Evolutionary conservation across 768 basidiomycete genomes (phyloP).

Genomic region (Trametes cubensis): DNA sequence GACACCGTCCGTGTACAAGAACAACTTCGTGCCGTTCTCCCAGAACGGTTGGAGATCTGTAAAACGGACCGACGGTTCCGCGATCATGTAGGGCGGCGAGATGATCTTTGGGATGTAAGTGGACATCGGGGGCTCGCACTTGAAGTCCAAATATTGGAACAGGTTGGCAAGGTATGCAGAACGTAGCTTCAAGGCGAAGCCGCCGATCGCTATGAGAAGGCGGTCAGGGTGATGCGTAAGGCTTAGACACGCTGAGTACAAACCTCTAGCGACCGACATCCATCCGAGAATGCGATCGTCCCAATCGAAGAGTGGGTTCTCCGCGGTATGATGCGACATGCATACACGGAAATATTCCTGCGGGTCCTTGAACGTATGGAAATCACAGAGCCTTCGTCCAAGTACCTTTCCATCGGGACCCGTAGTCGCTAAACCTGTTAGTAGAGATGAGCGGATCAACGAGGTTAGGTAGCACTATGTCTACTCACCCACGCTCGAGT

Average conservation of each 20-base stretch:
- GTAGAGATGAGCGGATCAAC: not conserved
- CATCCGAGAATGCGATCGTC: conserved; percentile 5
- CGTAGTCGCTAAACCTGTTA: not conserved
- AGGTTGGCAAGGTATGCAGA: conserved; percentile 5
- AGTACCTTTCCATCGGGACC: not conserved
- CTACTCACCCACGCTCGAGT: conserved; percentile 7
- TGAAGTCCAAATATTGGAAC: not conserved
- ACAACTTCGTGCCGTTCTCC: not conserved
- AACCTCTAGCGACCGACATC: conserved; percentile 7
- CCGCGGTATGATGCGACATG: not conserved
- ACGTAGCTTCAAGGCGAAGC: conserved; percentile 4
- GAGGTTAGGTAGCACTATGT: no score
- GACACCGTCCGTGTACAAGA: conserved; percentile 17
- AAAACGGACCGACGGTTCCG: conserved; percentile 8
- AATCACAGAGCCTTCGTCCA: not conserved
- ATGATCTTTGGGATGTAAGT: not conserved
- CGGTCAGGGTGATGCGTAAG: not conserved
- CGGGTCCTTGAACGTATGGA: not conserved
- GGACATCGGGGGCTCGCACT: not conserved
- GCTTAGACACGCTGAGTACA: not conserved
- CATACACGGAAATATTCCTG: not conserved
- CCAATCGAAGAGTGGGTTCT: not conserved
- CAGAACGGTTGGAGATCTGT: conserved; percentile 5
- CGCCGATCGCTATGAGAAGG: conserved; percentile 1
- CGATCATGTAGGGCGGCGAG: conserved; percentile 11